These are phyloP conservation scores for Metschnikowia aberdeeniae DNA, from an alignment of 805 yeast genomes.

Conservation along the genomic window DNA sequence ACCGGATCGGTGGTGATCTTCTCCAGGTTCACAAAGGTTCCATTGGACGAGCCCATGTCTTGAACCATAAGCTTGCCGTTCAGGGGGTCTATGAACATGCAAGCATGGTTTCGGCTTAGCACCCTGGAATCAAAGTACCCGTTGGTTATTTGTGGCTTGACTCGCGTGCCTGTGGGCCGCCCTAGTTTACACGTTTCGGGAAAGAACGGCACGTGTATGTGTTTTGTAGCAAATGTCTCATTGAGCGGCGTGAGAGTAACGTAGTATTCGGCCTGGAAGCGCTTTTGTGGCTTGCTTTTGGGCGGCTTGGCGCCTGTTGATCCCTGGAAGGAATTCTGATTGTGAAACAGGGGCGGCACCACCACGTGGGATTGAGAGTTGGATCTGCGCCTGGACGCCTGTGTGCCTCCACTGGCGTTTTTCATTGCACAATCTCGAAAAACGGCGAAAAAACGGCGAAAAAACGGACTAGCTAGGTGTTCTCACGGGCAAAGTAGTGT, in stretches of 20 bases:
- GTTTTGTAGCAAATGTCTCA: slow-evolving; percentile 76
- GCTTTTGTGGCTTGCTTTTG: slow-evolving; percentile 18
- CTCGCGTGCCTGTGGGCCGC: slow-evolving; percentile 72
- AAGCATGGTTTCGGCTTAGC: slow-evolving; percentile 90
- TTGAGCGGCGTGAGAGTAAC: slow-evolving; percentile 75
- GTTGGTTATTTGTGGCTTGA: slow-evolving; percentile 62
- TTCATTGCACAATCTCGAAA: neutral
- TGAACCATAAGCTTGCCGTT: slow-evolving; percentile 67
- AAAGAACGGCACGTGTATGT: slow-evolving; percentile 68
- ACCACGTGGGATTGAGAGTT: slow-evolving; percentile 42
- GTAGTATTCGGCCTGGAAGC: slow-evolving; percentile 42
- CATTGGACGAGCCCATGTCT: slow-evolving; percentile 90
- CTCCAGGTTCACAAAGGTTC: slow-evolving; percentile 81
- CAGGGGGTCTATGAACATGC: slow-evolving; percentile 65
- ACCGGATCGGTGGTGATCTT: slow-evolving; percentile 60
- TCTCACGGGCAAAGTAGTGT: no score
- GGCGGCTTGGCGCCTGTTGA: slow-evolving; percentile 2
- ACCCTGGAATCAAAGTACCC: slow-evolving; percentile 95
- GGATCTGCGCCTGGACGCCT: slow-evolving; percentile 24
- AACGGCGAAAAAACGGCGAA: no score
- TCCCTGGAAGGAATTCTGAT: slow-evolving; percentile 4
- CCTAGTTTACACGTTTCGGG: slow-evolving; percentile 89
- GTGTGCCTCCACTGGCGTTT: slow-evolving; percentile 1
- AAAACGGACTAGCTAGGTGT: no score
- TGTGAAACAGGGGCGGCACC: slow-evolving; percentile 12